Evolutionary conservation across 176 grass and related monocot genomes (phyloP).

Genomic region (Oryza meyeriana): DNA sequence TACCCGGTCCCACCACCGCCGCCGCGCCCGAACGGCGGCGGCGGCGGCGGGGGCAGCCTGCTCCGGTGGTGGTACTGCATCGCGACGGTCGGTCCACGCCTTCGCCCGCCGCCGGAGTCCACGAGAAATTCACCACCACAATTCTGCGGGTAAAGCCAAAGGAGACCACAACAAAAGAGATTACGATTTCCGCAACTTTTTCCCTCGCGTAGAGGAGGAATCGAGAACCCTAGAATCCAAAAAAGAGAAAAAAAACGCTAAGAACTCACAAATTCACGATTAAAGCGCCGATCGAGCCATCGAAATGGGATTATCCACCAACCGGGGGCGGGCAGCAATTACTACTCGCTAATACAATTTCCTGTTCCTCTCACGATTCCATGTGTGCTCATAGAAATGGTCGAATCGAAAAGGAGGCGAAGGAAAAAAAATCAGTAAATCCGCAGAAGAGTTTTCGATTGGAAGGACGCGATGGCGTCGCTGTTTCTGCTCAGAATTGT

Average conservation of each 20-base stretch:
- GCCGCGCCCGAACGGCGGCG: conserved; percentile 38
- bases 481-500: conserved; percentile 20
- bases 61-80: conserved; percentile 52
- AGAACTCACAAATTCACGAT: conserved; percentile 26
- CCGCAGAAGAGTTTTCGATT: not conserved
- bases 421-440: not conserved
- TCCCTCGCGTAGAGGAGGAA: conserved; percentile 13
- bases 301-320: not conserved
- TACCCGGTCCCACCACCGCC: conserved; percentile 6
- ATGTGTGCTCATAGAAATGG: not conserved
- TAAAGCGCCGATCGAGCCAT: conserved; percentile 29
- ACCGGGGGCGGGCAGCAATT: not conserved
- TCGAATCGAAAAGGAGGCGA: conserved; percentile 10
- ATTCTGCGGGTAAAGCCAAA: conserved; percentile 27
- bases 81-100: conserved; percentile 13
- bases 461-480: not conserved
- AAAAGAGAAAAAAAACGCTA: not conserved
- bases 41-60: conserved; percentile 25
- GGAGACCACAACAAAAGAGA: not conserved
- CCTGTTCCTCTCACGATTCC: conserved; percentile 8
- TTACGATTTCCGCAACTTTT: conserved; percentile 36
- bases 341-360: conserved; percentile 2
- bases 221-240: conserved; percentile 37
- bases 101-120: conserved; percentile 26
- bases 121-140: conserved; percentile 34